Evolutionary conservation across 805 yeast species (phyloP), one percentile per base, ranked within the genome.

Genomic region (Scheffersomyces coipomensis): DNA sequence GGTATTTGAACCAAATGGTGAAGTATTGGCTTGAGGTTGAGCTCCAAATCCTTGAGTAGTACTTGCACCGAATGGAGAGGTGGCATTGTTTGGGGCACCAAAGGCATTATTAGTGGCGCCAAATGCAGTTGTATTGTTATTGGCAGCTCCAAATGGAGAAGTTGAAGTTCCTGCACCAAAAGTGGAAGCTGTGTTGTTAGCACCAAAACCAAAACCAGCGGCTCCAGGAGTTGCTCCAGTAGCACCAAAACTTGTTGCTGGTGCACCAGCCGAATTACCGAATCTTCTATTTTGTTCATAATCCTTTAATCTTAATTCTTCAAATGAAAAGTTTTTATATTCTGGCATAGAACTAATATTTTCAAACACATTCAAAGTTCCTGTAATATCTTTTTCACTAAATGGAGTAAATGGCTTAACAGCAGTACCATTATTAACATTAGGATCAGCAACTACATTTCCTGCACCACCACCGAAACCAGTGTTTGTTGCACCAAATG

Each of bases 261-360:
- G n/a, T 7, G 55, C 51, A 3, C 51, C 54, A 1, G 56, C 35
- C 3, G 57, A 42, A 45, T 68, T 78, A 12, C 87, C 90, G 46
- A 47, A 79, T 44, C 79, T 74, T 55, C 93, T 74, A 39, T 78
- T 79, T 47, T 81, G 85, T 51, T 80, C 79, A 58, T 93, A 93
- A 64, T 93, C 99, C 60, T 85, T 91, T 50, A 76, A 68, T 56
- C 99, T 78, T 61, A 93, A 76, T 58, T 93, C 99, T 60, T 89
- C 97, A 54, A 82, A 77, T 0, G 96, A 86, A 52, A 62, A 86
- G 50, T 81, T 81, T 51, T 75, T 76, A 58, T 91, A 93, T 60
- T 88, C 96, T 4, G 95, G 96, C 97, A 93, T 90, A 33, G 87
- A 77, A 9, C 86, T 70, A 45, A 93, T 84, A 50, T 80, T 80